Conservation (phyloP, 495 filamentous ascomycete genomes). For the Daldinia decipiens region DNA sequence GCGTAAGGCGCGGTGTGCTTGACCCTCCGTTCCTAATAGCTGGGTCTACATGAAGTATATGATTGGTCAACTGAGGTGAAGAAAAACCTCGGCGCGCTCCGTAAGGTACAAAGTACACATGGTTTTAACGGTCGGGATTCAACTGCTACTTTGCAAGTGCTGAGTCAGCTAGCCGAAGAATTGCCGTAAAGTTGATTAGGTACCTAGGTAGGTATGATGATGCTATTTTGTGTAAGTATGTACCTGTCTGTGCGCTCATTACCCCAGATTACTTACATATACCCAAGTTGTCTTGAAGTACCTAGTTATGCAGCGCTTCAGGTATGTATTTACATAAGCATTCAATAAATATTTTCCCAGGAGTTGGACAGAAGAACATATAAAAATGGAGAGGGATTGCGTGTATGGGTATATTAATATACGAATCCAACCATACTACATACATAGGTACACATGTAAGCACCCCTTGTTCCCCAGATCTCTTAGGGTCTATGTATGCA, state of each 20-base stretch:
- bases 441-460: neutral
- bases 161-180: neutral
- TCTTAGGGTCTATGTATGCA: neutral
- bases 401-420: neutral
- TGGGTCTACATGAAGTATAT: conserved; percentile 24
- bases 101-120: neutral
- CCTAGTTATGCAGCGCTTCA: too few relatives aligned
- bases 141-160: neutral
- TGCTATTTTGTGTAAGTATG: neutral
- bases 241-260: neutral
- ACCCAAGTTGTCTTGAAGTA: neutral
- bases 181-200: neutral
- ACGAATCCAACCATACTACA: neutral
- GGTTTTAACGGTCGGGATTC: neutral
- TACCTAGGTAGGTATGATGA: neutral
- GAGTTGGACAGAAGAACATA: neutral
- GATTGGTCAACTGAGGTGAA: conserved; percentile 17
- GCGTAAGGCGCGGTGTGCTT: neutral
- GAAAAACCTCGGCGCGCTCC: neutral
- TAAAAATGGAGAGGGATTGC: neutral
- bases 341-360: neutral
- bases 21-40: conserved; percentile 32
- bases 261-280: neutral
- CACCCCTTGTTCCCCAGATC: neutral
- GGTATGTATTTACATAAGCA: too few relatives aligned